These are phyloP conservation scores for Aspergillus costaricaensis DNA, from an alignment of 2,329 filamentous ascomycete genomes.

Conservation along the genomic window DNA sequence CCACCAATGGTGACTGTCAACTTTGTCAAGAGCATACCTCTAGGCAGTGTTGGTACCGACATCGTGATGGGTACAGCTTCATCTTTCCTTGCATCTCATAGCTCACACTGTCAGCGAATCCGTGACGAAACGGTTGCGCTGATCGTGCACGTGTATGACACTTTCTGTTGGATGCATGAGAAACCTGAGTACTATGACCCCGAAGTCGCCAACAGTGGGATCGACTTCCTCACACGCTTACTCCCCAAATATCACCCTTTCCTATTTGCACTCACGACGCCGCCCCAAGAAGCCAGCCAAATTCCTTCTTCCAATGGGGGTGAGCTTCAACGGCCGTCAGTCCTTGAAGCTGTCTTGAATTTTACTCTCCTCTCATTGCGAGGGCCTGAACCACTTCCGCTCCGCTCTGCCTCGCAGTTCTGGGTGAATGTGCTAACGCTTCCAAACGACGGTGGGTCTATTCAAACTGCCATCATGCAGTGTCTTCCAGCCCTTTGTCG, in stretches of 20 bases:
- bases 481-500: slow-evolving; percentile 42
- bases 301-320: background rate
- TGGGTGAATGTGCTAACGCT: slow-evolving; percentile 45
- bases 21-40: slow-evolving; percentile 44
- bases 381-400: slow-evolving; percentile 47
- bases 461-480: slow-evolving; percentile 36
- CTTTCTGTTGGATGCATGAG: slow-evolving; percentile 41
- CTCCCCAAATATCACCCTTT: slow-evolving; percentile 44
- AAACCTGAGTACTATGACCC: slow-evolving; percentile 41
- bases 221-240: slow-evolving; percentile 47
- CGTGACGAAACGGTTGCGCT: slow-evolving; percentile 37
- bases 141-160: slow-evolving; percentile 43
- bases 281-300: slow-evolving; percentile 19
- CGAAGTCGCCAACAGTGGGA: slow-evolving; percentile 46
- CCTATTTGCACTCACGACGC: slow-evolving; percentile 39
- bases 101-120: slow-evolving; percentile 37
- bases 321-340: slow-evolving; percentile 25
- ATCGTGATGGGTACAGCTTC: slow-evolving; percentile 49
- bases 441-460: slow-evolving; percentile 27
- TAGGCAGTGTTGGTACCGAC: slow-evolving; percentile 43
- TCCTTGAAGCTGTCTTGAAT: slow-evolving; percentile 40
- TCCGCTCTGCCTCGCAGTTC: slow-evolving; percentile 49
- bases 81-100: slow-evolving; percentile 48
- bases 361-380: slow-evolving; percentile 45
- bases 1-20: slow-evolving; percentile 43